Conservation (phyloP, 1,139 yeast genomes). For the Diutina scorzettiae region DNA sequence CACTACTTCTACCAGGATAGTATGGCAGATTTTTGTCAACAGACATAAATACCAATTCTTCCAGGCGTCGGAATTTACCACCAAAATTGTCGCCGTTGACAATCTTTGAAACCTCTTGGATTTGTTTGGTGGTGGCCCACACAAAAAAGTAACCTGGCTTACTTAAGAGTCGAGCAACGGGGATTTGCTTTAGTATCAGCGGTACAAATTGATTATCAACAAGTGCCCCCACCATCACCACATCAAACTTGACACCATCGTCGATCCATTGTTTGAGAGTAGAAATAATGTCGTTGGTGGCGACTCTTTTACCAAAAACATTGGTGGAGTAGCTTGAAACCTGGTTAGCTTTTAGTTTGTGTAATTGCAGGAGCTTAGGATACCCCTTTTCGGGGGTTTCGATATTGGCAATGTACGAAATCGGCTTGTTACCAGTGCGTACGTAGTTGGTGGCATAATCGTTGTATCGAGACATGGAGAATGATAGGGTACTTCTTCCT, state of each 20-base stretch:
- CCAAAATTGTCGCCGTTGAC: constrained; percentile 52
- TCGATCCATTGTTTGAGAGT: constrained; percentile 51
- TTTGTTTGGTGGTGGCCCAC: constrained; percentile 74
- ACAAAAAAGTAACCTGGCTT: constrained; percentile 78
- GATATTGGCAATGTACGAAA: constrained; percentile 51
- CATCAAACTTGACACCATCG: constrained; percentile 61
- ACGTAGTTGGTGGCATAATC: constrained; percentile 66
- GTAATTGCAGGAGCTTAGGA: constrained; percentile 64
- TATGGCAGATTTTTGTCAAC: constrained; percentile 47
- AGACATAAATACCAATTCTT: constrained; percentile 66
- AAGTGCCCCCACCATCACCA: constrained; percentile 83
- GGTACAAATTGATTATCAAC: constrained; percentile 57
- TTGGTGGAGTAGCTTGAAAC: constrained; percentile 35
- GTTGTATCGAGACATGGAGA: constrained; percentile 21
- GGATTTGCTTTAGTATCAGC: constrained; percentile 49
- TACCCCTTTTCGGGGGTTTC: constrained; percentile 66
- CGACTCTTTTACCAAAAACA: constrained; percentile 55
- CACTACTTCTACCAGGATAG: constrained; percentile 15
- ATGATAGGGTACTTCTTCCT: neutral
- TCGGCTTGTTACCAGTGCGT: constrained; percentile 48
- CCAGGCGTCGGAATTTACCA: constrained; percentile 75
- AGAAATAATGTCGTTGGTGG: constrained; percentile 40
- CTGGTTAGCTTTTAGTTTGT: constrained; percentile 48
- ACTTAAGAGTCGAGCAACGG: constrained; percentile 61
- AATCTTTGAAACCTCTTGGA: constrained; percentile 46